phyloP scores from a whole-genome alignment of 2,329 filamentous ascomycete species.

The Xylaria sp. region DNA sequence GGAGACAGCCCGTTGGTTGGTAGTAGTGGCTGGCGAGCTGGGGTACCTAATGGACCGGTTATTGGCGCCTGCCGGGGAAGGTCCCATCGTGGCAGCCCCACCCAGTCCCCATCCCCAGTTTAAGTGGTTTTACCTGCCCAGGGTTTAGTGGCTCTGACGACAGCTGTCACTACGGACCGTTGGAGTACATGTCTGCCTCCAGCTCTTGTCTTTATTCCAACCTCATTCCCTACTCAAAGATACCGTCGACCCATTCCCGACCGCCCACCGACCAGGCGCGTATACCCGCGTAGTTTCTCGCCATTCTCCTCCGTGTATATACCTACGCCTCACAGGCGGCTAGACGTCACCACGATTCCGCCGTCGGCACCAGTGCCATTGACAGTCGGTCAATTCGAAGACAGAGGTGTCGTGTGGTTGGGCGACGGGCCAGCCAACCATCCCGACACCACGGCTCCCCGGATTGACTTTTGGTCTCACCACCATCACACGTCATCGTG shows the following conservation, averaged over 20 bases:
- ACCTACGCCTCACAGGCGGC: not conserved
- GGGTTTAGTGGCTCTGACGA: constrained; percentile 33
- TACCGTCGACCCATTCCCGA: not conserved
- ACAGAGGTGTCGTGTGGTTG: constrained; percentile 12
- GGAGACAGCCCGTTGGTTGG: no score
- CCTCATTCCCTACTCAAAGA: not conserved
- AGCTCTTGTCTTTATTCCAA: not conserved
- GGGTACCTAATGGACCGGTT: not conserved
- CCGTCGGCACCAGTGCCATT: not conserved
- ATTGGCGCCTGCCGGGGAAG: not conserved
- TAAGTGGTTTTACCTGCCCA: not conserved
- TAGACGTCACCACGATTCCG: not conserved
- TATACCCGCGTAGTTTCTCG: not conserved
- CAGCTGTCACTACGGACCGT: constrained; percentile 30
- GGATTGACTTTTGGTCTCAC: not conserved
- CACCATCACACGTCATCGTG: not conserved
- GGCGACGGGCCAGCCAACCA: constrained; percentile 2
- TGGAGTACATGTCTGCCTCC: not conserved
- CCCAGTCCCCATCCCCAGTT: not conserved
- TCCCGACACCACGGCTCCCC: constrained; percentile 2
- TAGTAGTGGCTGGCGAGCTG: no score
- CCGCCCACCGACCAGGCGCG: not conserved
- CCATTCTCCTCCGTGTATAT: not conserved
- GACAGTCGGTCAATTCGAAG: constrained; percentile 14
- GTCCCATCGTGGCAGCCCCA: constrained; percentile 2